These are phyloP conservation scores for Cladosporium cucumerinum DNA, from an alignment of 2,329 filamentous ascomycete species.

Conservation along the genomic window DNA sequence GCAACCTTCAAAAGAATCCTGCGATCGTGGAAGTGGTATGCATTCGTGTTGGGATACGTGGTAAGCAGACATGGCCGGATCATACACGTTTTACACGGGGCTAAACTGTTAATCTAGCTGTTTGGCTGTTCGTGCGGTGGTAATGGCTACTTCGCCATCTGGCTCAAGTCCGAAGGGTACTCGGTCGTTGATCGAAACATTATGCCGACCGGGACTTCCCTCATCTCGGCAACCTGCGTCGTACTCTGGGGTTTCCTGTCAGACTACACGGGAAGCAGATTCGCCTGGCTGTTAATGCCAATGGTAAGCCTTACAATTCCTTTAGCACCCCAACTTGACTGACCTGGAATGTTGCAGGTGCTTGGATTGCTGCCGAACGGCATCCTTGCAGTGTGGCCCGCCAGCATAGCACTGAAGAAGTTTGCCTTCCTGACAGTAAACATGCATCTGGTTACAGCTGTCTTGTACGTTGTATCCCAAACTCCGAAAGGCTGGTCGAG, in stretches of 20 bases:
- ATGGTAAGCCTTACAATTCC: neutral
- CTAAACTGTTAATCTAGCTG: neutral
- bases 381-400: slow-evolving; percentile 16
- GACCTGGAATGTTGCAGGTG: neutral
- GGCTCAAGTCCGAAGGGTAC: slow-evolving; percentile 44
- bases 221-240: slow-evolving; percentile 7
- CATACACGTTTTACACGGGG: neutral
- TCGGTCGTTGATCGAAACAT: slow-evolving; percentile 55
- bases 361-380: slow-evolving; percentile 13
- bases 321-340: neutral
- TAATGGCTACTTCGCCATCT: slow-evolving; percentile 46
- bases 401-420: slow-evolving; percentile 2
- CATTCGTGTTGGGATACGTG: neutral
- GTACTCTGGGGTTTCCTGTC: slow-evolving; percentile 17
- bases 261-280: slow-evolving; percentile 17
- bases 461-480: slow-evolving; percentile 9
- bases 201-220: slow-evolving; percentile 40
- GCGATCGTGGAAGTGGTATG: slow-evolving; percentile 2
- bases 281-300: slow-evolving; percentile 10
- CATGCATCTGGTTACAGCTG: slow-evolving; percentile 13
- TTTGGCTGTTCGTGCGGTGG: neutral
- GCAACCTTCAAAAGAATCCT: slow-evolving; percentile 1
- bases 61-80: neutral
- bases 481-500: neutral
- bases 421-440: slow-evolving; percentile 14